phyloP scores from a whole-genome alignment of 73 alveolate species.

The Tetrahymena elliotti region DNA sequence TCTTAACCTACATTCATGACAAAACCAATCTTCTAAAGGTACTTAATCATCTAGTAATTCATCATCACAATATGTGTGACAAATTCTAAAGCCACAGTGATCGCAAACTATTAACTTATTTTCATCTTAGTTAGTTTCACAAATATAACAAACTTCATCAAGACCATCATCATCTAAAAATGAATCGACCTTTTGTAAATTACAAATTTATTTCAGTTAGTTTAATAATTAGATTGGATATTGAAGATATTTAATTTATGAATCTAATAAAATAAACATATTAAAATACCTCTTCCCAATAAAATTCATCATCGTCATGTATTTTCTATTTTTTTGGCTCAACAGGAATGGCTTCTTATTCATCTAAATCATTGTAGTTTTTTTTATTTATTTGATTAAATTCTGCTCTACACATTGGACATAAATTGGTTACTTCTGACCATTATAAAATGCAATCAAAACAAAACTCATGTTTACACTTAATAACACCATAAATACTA shows the following conservation, averaged over 20 bases:
- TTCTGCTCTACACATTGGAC: not conserved
- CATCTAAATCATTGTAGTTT: not conserved
- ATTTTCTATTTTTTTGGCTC: not conserved
- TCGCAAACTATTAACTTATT: not conserved
- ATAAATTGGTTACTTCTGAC: not conserved
- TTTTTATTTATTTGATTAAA: not conserved
- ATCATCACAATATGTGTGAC: not conserved
- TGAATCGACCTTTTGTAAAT: not conserved
- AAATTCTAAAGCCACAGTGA: not conserved
- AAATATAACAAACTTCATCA: not conserved
- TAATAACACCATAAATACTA: not conserved
- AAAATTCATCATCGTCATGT: not conserved
- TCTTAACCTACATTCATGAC: not conserved
- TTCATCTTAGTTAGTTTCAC: not conserved
- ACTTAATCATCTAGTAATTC: not conserved
- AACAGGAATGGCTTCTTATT: not conserved
- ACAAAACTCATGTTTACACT: not conserved
- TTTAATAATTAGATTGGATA: too few species aligned
- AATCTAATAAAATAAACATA: not conserved
- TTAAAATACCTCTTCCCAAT: not conserved
- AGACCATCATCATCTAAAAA: not conserved
- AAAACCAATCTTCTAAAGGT: not conserved
- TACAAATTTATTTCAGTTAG: too few species aligned
- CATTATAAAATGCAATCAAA: not conserved
- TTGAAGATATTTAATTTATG: too few species aligned